Percentiles rank a stretch among this genome's conserved stretches.
Conservation (phyloP, 768 basidiomycete genomes). For the Mycena latifolia region DNA sequence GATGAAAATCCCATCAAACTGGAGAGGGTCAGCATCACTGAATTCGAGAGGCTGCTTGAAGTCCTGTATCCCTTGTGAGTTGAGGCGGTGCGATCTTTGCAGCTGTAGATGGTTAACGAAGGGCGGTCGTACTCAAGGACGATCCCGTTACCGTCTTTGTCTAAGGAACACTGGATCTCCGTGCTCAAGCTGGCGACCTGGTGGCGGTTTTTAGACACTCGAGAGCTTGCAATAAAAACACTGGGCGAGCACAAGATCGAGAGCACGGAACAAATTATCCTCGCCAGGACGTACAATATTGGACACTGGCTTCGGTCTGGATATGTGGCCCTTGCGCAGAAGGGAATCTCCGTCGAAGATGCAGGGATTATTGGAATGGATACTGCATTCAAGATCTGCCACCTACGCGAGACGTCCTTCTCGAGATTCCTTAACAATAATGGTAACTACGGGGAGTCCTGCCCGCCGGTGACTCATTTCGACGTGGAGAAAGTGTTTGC, state of each 20-base stretch:
- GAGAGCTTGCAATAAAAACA: not conserved
- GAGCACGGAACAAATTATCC: not conserved
- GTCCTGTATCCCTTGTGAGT: conserved; percentile 43
- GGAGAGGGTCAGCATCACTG: conserved; percentile 37
- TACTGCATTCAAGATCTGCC: conserved; percentile 22
- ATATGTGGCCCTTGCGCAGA: not conserved
- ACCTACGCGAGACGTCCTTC: conserved; percentile 15
- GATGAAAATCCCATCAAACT: conserved; percentile 40
- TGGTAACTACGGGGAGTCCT: too few relatives aligned
- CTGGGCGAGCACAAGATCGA: not conserved
- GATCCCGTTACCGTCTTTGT: not conserved
- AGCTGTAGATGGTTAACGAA: too few relatives aligned
- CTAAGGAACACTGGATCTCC: not conserved
- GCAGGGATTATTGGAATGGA: conserved; percentile 17
- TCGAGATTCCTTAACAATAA: too few relatives aligned
- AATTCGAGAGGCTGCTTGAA: conserved; percentile 40
- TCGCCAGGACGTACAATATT: too few relatives aligned
- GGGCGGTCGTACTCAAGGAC: too few relatives aligned
- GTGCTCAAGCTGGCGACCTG: not conserved
- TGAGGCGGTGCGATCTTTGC: too few relatives aligned
- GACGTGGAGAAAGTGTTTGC: not conserved
- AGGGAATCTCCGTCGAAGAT: not conserved
- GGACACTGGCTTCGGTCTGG: not conserved
- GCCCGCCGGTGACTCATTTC: too few relatives aligned
- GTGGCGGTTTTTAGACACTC: not conserved